A percentile compares a stretch with the other conserved stretches of the same genome.
phyloP scores from a whole-genome alignment of 2,329 filamentous ascomycete species.

The Neoscytalidium dimidiatum region DNA sequence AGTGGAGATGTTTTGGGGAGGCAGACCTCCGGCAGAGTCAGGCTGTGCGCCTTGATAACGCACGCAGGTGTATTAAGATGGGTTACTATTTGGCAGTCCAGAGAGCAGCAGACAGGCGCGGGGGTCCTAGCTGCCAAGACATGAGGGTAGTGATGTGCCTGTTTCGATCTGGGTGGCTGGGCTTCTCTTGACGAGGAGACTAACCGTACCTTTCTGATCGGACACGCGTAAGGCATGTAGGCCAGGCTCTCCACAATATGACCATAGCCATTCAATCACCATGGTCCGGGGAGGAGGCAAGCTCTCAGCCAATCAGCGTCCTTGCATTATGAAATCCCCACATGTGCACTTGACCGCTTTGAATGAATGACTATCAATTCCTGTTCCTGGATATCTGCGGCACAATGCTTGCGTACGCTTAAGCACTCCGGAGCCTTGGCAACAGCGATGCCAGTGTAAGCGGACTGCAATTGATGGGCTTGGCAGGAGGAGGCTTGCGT shows the following conservation, averaged over 20 bases:
- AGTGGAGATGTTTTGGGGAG: too few relatives aligned
- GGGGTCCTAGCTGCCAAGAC: too few relatives aligned
- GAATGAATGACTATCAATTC: neutral
- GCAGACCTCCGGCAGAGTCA: neutral
- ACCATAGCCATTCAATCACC: neutral
- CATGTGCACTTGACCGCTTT: neutral
- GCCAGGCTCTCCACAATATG: neutral
- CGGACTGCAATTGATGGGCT: neutral
- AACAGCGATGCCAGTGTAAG: neutral
- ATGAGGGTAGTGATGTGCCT: too few relatives aligned
- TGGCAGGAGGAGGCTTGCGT: constrained; percentile 4
- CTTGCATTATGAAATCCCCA: neutral
- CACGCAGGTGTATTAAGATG: neutral
- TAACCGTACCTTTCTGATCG: neutral
- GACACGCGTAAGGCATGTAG: neutral
- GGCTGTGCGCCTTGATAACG: neutral
- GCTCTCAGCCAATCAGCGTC: neutral
- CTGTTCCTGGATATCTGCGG: neutral
- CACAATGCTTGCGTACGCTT: constrained; percentile 3
- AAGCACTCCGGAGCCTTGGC: neutral
- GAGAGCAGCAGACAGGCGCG: too few relatives aligned
- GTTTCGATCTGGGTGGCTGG: too few relatives aligned
- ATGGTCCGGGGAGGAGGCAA: neutral
- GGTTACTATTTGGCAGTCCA: too few relatives aligned
- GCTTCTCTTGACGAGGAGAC: neutral